Evolutionary conservation across 805 yeast species (phyloP).

Genomic region (Wilhelminamyces savonicus): DNA sequence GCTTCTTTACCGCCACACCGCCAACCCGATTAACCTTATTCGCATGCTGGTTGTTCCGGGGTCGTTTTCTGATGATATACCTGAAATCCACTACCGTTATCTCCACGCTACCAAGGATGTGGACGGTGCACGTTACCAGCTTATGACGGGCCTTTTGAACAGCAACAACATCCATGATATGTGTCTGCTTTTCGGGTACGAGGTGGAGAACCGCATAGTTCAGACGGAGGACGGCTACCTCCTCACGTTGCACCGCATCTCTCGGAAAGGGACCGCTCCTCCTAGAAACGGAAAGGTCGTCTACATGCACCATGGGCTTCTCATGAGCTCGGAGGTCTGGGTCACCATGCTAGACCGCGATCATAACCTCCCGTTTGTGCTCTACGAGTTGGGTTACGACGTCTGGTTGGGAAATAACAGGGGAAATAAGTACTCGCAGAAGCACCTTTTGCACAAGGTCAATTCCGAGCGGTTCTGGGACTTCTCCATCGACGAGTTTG

Average conservation of each 20-base stretch:
- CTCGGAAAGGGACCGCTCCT: conserved; percentile 20
- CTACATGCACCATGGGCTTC: conserved; percentile 85
- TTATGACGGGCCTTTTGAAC: conserved; percentile 34
- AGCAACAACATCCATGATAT: conserved; percentile 57
- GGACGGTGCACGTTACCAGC: conserved; percentile 16
- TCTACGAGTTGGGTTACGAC: conserved; percentile 68
- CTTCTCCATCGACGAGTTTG: conserved; percentile 85
- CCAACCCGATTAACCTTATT: conserved; percentile 21
- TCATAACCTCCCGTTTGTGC: conserved; percentile 58
- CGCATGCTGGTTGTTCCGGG: conserved; percentile 2
- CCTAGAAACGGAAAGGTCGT: conserved; percentile 42
- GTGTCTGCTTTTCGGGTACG: conserved; percentile 62
- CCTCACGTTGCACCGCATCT: conserved; percentile 66
- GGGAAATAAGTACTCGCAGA: conserved; percentile 88
- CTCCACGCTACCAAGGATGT: conserved; percentile 11
- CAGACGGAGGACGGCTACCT: conserved; percentile 72
- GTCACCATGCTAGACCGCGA: conserved; percentile 35
- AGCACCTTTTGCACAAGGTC: conserved; percentile 44
- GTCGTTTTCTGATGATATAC: conserved; percentile 2
- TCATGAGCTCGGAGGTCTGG: conserved; percentile 86
- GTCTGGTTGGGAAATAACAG: conserved; percentile 93
- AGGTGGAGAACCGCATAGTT: conserved; percentile 70
- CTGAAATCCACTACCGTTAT: conserved; percentile 17
- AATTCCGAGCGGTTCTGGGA: conserved; percentile 62
- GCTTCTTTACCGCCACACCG: conserved; percentile 19